Evolutionary conservation across 2,329 filamentous ascomycete genomes (phyloP).

Genomic region (Nigrospora sphaerica): DNA sequence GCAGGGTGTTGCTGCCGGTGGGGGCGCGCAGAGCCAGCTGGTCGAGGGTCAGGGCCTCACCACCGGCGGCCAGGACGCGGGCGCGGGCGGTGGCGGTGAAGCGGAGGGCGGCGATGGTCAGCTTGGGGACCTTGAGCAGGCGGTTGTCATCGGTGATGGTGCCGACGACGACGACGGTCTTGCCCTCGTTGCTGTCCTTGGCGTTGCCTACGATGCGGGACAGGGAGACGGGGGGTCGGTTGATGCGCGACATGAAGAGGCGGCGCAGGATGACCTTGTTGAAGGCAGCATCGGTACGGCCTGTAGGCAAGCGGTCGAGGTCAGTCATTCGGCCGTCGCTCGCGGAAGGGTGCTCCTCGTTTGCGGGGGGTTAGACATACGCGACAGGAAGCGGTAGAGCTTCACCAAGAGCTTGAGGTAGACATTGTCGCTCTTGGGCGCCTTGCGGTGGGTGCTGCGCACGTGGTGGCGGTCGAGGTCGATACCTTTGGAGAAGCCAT

Average conservation of each 20-base stretch:
- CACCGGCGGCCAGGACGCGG: slow-evolving; percentile 86
- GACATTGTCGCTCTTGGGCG: slow-evolving; percentile 96
- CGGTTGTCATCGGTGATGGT: slow-evolving; percentile 98
- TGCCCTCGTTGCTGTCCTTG: slow-evolving; percentile 59
- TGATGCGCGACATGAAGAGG: slow-evolving; percentile 98
- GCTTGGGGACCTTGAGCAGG: slow-evolving; percentile 81
- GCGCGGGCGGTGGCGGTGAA: slow-evolving; percentile 96
- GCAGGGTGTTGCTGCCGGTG: slow-evolving; percentile 92
- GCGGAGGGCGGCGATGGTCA: slow-evolving; percentile 87
- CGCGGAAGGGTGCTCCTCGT: not conserved
- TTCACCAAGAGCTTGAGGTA: slow-evolving; percentile 97
- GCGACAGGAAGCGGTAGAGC: slow-evolving; percentile 93
- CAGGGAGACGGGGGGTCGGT: slow-evolving; percentile 90
- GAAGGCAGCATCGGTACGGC: slow-evolving; percentile 94
- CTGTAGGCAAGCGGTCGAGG: slow-evolving; percentile 32
- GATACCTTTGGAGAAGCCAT: slow-evolving; percentile 54
- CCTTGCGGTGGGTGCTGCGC: slow-evolving; percentile 75
- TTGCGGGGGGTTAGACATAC: slow-evolving; percentile 47
- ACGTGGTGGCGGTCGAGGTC: slow-evolving; percentile 66
- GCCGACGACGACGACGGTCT: slow-evolving; percentile 90
- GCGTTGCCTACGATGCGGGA: slow-evolving; percentile 77
- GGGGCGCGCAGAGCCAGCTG: slow-evolving; percentile 93
- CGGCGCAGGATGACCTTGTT: slow-evolving; percentile 98
- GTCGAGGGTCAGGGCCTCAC: slow-evolving; percentile 91
- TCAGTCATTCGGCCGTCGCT: not conserved